phyloP scores from a whole-genome alignment of 1,284 basidiomycete species.

The Caloboletus firmus region DNA sequence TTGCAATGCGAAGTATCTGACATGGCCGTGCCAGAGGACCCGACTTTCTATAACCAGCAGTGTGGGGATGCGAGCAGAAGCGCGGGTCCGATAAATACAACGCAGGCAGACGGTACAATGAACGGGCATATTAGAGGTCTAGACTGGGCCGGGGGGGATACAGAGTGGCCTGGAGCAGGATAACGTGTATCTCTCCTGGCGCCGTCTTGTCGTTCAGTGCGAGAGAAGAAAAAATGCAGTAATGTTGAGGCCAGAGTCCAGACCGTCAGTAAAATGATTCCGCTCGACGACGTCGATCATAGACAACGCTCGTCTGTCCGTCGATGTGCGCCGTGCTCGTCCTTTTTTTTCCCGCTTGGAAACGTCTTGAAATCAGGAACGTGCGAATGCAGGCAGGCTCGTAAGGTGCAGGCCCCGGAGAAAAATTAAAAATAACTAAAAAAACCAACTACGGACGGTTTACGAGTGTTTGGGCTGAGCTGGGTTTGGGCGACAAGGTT shows the following conservation, averaged over 20 bases:
- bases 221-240: conserved; percentile 15
- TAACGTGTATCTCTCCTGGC: conserved; percentile 26
- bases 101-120: no score
- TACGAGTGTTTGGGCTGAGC: conserved; percentile 26
- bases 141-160: conserved; percentile 16
- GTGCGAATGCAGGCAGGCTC: not conserved
- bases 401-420: no score
- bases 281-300: conserved; percentile 29
- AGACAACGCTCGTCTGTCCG: conserved; percentile 10
- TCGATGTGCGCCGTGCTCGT: not conserved
- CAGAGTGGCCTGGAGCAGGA: conserved; percentile 7
- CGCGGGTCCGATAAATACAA: conserved; percentile 7
- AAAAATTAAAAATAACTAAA: not conserved
- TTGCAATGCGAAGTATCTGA: no score
- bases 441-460: conserved; percentile 17
- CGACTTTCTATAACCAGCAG: not conserved
- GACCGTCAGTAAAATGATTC: conserved; percentile 25
- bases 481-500: conserved; percentile 23
- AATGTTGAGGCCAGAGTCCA: conserved; percentile 20
- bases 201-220: conserved; percentile 23
- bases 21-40: no score
- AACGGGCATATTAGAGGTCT: conserved; percentile 10
- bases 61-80: not conserved
- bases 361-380: not conserved
- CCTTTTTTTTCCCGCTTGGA: not conserved